Evolutionary conservation across 805 yeast species (phyloP), one percentile per base, ranked within the genome.

Genomic region (Komagataella pastoris): DNA sequence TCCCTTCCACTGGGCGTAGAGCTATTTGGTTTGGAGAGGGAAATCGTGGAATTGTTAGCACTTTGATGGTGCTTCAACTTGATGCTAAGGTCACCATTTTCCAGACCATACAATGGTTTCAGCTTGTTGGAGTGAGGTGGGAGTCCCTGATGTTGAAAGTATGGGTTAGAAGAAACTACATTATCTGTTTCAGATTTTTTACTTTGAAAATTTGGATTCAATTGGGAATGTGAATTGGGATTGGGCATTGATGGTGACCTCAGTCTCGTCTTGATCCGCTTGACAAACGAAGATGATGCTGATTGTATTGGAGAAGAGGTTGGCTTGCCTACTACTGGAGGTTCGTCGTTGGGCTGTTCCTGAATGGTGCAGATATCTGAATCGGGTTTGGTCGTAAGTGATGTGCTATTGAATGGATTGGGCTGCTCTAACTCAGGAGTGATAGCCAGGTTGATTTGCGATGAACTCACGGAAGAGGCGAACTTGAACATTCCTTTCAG

Each of bases 61-160:
- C 65, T 61, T 46, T 64, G 61, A 43, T 64, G 65, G 48, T 64
- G 68, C 46, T 62, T 62, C 52, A 64, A 50, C 17, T 63, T 63
- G 21, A 64, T 63, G 47, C 59, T 58, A 53, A 58, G 61, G 48
- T 52, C 48, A n/a, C 46, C 48, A 8, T 44, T 50, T 19, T 54
- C 53, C 17, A 48, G 23, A 18, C 50, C 51, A 10, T 30, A 30
- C 40, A 30, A 30, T 12, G 40, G 40, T 30, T 30, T 30, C 40
- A 30, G 14, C 14, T 30, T 30, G 40, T 30, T 30, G 12, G 40
- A 30, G 56, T 79, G 83, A 2, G 80, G 80, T 3, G 84, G 83
- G 7, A 75, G 60, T 1, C 84, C 83, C 56, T 79, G 83, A 57
- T 75, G 78, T 4, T 73, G 75, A 62, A 79, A 79, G 60, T 79